phyloP scores from a whole-genome alignment of 2,329 filamentous ascomycete genomes.

The Neonectria sp. region DNA sequence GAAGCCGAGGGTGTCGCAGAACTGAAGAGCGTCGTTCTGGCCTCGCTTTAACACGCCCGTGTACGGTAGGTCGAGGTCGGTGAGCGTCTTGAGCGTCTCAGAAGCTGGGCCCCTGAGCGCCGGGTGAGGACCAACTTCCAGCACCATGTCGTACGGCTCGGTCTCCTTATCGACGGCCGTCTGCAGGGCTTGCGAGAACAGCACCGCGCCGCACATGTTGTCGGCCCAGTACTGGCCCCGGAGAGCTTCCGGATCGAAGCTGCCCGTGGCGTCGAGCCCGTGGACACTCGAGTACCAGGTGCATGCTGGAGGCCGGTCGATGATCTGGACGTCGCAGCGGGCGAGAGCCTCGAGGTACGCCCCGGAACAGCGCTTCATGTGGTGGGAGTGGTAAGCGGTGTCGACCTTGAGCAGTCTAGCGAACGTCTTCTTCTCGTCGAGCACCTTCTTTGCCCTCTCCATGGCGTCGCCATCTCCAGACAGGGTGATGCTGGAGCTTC shows the following conservation, averaged over 20 bases:
- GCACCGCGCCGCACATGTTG: slow-evolving; percentile 45
- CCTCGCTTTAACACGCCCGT: slow-evolving; percentile 33
- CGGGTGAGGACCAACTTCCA: slow-evolving; percentile 64
- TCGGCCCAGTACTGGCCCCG: slow-evolving; percentile 42
- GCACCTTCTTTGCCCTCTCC: slow-evolving; percentile 35
- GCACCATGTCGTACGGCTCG: slow-evolving; percentile 20
- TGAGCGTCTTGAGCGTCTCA: slow-evolving; percentile 52
- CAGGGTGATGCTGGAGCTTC: slow-evolving; percentile 43
- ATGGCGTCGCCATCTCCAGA: slow-evolving; percentile 51
- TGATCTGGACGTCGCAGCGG: slow-evolving; percentile 9
- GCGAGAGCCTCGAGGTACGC: slow-evolving; percentile 30
- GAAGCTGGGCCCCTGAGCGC: slow-evolving; percentile 63
- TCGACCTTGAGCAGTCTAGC: slow-evolving; percentile 57
- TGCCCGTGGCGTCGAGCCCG: slow-evolving; percentile 41
- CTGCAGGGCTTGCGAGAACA: slow-evolving; percentile 40
- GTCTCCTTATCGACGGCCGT: slow-evolving; percentile 8
- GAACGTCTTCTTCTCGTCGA: slow-evolving; percentile 34
- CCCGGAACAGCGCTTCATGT: slow-evolving; percentile 55
- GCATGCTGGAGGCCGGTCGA: not conserved
- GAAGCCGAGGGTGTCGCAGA: slow-evolving; percentile 34
- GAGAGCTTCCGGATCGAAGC: not conserved
- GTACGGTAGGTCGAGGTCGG: slow-evolving; percentile 19
- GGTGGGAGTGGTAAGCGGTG: slow-evolving; percentile 65
- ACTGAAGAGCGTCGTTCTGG: slow-evolving; percentile 31
- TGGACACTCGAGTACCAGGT: slow-evolving; percentile 47